A percentile compares a stretch with the other conserved stretches of the same genome.
Evolutionary conservation across 2,329 filamentous ascomycete species (phyloP).

Genomic region (Ceratocystis destructans): DNA sequence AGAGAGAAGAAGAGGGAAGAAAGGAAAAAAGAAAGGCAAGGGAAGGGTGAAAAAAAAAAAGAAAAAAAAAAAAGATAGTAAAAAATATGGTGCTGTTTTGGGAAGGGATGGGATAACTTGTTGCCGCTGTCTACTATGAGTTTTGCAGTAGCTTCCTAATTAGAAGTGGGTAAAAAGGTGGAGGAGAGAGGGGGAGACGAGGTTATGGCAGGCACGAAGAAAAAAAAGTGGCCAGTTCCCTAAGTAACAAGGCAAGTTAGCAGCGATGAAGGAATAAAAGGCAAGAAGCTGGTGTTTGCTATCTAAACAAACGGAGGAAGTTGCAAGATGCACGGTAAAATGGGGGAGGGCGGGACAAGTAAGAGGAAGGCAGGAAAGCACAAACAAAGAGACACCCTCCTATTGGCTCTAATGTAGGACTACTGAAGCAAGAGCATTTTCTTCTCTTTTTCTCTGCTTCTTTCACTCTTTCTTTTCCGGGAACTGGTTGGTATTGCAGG

Average conservation of each 20-base stretch:
- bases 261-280: neutral
- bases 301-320: conserved; percentile 2
- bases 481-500: neutral
- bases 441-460: neutral
- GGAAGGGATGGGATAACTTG: conserved; percentile 8
- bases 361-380: neutral
- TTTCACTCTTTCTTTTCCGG: neutral
- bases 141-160: conserved; percentile 6
- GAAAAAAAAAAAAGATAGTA: conserved; percentile 10
- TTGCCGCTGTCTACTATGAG: conserved; percentile 1
- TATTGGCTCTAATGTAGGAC: neutral
- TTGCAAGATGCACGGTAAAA: conserved; percentile 1
- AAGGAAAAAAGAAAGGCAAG: conserved; percentile 8
- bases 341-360: neutral
- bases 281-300: too few species aligned
- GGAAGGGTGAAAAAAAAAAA: neutral
- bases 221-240: conserved; percentile 14
- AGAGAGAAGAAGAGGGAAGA: conserved; percentile 7
- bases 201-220: neutral
- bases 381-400: neutral
- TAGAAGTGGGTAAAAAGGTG: conserved; percentile 3
- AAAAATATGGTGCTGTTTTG: conserved; percentile 18
- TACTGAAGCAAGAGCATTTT: neutral
- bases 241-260: conserved; percentile 12
- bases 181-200: neutral